These are phyloP conservation scores for Populus tremula DNA, from an alignment of 345 rosid genomes.

Conservation along the genomic window DNA sequence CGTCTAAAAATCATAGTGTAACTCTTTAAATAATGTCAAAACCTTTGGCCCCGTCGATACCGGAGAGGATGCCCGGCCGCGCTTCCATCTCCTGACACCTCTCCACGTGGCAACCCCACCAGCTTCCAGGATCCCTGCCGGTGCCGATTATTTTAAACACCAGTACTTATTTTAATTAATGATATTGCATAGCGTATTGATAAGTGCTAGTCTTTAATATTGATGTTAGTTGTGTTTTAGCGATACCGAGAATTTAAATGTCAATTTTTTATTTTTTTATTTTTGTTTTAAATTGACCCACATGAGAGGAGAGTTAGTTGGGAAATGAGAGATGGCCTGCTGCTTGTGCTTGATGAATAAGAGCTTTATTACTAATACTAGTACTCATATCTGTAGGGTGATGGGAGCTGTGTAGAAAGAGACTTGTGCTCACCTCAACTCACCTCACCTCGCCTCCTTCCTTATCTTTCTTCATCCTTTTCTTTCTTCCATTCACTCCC, in stretches of 20 bases:
- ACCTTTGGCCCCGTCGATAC: conserved; percentile 27
- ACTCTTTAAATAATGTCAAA: not conserved
- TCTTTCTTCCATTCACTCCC: not conserved
- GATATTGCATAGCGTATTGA: not conserved
- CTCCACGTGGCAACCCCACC: conserved; percentile 47
- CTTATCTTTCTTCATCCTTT: conserved; percentile 6
- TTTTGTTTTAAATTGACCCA: conserved; percentile 11
- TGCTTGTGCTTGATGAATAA: not conserved
- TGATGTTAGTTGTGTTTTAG: not conserved
- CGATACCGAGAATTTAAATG: not conserved
- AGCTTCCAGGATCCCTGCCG: conserved; percentile 25
- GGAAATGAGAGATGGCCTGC: conserved; percentile 27
- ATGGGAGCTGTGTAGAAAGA: conserved; percentile 65
- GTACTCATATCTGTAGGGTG: conserved; percentile 11
- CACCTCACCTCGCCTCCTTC: not conserved
- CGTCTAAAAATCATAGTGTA: not conserved
- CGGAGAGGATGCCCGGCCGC: conserved; percentile 30
- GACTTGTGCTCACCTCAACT: conserved; percentile 38
- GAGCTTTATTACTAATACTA: conserved; percentile 4
- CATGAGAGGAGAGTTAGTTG: conserved; percentile 22
- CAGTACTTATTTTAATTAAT: not conserved
- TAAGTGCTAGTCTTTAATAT: not conserved
- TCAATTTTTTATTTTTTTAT: conserved; percentile 3
- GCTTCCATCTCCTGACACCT: conserved; percentile 19
- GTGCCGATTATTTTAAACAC: conserved; percentile 13